Percentiles rank a stretch among this genome's conserved stretches.
phyloP scores from a whole-genome alignment of 306 rosid species.

The Vigna reflexopilosa region DNA sequence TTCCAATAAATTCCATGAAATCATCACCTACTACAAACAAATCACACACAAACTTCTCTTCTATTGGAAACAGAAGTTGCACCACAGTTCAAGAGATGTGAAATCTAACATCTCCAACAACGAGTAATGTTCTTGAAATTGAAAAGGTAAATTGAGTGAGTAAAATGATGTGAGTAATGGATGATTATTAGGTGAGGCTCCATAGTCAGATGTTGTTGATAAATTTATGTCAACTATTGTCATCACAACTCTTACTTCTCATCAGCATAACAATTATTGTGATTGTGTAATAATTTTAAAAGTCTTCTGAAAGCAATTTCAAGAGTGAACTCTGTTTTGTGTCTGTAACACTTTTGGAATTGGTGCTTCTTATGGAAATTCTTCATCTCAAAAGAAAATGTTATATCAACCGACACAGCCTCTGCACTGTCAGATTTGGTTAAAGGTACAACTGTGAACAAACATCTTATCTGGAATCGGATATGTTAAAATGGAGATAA shows the following conservation, averaged over 20 bases:
- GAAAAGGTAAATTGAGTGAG: neutral
- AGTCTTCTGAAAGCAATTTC: constrained; percentile 32
- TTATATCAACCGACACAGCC: constrained; percentile 12
- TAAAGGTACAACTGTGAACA: neutral
- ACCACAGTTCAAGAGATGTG: constrained; percentile 18
- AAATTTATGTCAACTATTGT: constrained; percentile 36
- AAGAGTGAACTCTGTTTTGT: neutral
- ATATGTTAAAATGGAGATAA: constrained; percentile 16
- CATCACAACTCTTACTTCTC: constrained; percentile 2
- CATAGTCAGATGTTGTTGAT: constrained; percentile 38
- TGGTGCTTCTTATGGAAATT: constrained; percentile 6
- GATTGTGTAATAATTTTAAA: constrained; percentile 15
- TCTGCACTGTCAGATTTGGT: neutral
- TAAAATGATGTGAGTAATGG: neutral
- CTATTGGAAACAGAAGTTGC: constrained; percentile 1
- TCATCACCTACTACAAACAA: constrained; percentile 10
- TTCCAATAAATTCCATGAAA: constrained; percentile 21
- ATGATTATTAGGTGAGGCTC: constrained; percentile 35
- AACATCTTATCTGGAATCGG: neutral
- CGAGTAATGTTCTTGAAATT: neutral
- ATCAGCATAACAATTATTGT: constrained; percentile 21
- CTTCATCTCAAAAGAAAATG: constrained; percentile 15
- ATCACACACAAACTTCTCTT: neutral
- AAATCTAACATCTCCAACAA: constrained; percentile 27
- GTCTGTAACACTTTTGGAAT: neutral